Base-by-base conservation (phyloP, 495 filamentous ascomycete species). In the Hypoxylon trugodes region DNA sequence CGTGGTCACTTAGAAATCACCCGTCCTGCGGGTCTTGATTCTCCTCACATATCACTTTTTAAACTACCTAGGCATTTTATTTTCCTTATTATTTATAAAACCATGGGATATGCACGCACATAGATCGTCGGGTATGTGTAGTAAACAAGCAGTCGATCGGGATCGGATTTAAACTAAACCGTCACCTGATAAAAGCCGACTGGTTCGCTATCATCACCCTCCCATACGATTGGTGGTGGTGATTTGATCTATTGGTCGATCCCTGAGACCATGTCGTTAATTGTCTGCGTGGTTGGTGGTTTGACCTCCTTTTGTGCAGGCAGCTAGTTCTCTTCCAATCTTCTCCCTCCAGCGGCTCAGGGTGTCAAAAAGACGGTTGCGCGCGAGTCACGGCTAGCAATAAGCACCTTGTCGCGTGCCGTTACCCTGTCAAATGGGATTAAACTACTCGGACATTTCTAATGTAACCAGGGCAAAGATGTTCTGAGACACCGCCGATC, bases 361-460 rank as follows among this genome's bases (percentile, higher is more conserved):
- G 26, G 45, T 53, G 47, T 62, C 58, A 45, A 28, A 50, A 45
- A n/a, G n/a, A 54, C 41, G 41, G 47, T 58, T 47, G 64, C 64
- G 64, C 52, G 58, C 58, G 45, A 52, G 58, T 59, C 52, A 67
- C 58, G 52, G 64, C 53, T 54, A 43, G 58, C 37, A 48, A 59
- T 54, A 49, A 54, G 36, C 47, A 47, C 40, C 57, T 62, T 59
- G 53, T 67, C 64, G 58, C 52, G 58, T 67, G 64, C 52, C 62
- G 18, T 50, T 40, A 43, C 46, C 62, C 55, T 48, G 42, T 51
- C 55, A 47, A 56, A 56, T 61, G 37, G 33, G 35, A 51, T 59
- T 36, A 49, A 37, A 57, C 38, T 43, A 18, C 42, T 57, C 61
- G 54, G 61, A n/a, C 41, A 59, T 65, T 65, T 65, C 33, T 55